phyloP scores from a whole-genome alignment of 192 early-diverging fungal species.

The Rhizophagus clarus region DNA sequence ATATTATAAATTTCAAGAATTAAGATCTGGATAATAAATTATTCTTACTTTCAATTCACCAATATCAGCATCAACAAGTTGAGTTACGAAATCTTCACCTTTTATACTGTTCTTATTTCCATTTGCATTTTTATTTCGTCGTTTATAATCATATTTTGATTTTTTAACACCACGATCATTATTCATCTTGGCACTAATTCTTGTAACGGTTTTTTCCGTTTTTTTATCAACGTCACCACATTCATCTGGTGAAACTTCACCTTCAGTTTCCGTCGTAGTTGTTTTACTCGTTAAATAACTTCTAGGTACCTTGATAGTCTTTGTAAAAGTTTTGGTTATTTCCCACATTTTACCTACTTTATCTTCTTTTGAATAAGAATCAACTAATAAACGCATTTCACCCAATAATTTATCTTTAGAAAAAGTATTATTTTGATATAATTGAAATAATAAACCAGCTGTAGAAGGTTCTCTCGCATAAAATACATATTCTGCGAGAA shows the following conservation, averaged over 20 bases:
- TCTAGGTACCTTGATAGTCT: not conserved
- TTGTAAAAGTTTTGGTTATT: constrained; percentile 29
- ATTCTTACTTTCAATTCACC: constrained; percentile 21
- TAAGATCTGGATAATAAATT: constrained; percentile 2
- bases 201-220: not conserved
- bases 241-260: not conserved
- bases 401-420: constrained; percentile 29
- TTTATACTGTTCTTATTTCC: not conserved
- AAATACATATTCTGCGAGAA: constrained; percentile 24
- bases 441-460: constrained; percentile 7
- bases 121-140: not conserved
- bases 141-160: not conserved
- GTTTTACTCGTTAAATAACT: not conserved
- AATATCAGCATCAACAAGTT: constrained; percentile 9
- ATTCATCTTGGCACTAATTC: not conserved
- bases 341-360: constrained; percentile 31
- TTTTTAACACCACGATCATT: not conserved
- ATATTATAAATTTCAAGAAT: not conserved
- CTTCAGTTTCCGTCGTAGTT: constrained; percentile 1
- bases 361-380: constrained; percentile 15
- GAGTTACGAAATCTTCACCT: not conserved
- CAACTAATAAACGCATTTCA: constrained; percentile 14
- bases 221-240: not conserved
- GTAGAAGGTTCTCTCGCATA: constrained; percentile 19
- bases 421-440: constrained; percentile 23